Evolutionary conservation across 2,329 filamentous ascomycete genomes (phyloP), one percentile per base, ranked within the genome.

Genomic region (Pseudogymnoascus sp.): DNA sequence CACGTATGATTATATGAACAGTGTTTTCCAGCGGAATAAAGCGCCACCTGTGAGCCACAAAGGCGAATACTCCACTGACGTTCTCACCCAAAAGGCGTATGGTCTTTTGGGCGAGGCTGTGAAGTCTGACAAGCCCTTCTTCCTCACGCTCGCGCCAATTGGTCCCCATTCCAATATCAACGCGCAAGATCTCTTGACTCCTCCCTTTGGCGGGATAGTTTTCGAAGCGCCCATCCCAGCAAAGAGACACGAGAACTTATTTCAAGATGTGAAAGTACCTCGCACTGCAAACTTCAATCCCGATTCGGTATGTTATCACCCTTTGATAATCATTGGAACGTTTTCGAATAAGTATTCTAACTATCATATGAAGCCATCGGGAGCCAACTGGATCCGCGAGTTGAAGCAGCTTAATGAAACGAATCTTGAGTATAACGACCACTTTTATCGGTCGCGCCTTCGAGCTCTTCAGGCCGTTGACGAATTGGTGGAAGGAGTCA

Each of bases 1-100:
- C 65, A 90, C 87, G 0, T 90, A 90, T 67, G 76, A 81, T 28
- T 90, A 89, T 68, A 77, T 85, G 25, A 88, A 89, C 68, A 77
- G 82, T 1, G 85, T 80, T 4, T 86, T 85, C 69, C 81, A 86
- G 63, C 78, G 82, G 8, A 86, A 89, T 65, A 73, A 76, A 0
- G 79, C 84, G 1, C 69, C 76, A 0, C 84, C 84, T 0, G 75
- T 80, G 9, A 82, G 78, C 65, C 80, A 83, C 62, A 75, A 81
- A 43, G 81, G 81, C 1, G 65, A 69, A 30, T 70, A 71, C 41
- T 67, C 67, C 41, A 77, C 79, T 2, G 87, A 89, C 66, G 73
- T 90, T 6, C 76, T 88, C 12, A 78, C 82, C 0, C 68, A 80
- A 3, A 84, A 86, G 64, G 81, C 86, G 0, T 75, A 81, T 6